These are phyloP conservation scores for Bipolaris sorokiniana DNA, from an alignment of 2,329 filamentous ascomycete species.

Conservation along the genomic window DNA sequence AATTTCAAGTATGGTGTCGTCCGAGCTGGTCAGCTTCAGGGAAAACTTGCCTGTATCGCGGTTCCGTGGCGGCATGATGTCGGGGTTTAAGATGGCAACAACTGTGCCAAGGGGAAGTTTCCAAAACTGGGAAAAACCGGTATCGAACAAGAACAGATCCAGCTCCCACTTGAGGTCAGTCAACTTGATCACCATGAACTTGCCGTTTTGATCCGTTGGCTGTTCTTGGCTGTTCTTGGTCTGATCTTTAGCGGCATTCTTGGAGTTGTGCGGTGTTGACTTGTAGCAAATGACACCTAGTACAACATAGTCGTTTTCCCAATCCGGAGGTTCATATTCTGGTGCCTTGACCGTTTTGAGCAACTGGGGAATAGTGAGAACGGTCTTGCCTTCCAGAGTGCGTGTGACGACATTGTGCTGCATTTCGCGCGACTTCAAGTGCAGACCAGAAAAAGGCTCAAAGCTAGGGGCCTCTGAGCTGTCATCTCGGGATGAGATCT, in stretches of 20 bases:
- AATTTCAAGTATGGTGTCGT: constrained; percentile 88
- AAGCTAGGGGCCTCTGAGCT: constrained; percentile 62
- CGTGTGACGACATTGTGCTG: constrained; percentile 81
- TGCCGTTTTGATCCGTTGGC: constrained; percentile 67
- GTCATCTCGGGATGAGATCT: constrained; percentile 40
- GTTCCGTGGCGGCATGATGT: constrained; percentile 84
- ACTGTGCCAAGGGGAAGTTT: constrained; percentile 91
- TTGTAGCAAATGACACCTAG: constrained; percentile 89
- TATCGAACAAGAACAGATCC: constrained; percentile 89
- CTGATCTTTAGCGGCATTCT: constrained; percentile 54
- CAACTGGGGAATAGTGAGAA: constrained; percentile 79
- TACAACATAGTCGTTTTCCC: constrained; percentile 88
- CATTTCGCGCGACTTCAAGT: constrained; percentile 81
- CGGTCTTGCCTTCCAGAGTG: constrained; percentile 77
- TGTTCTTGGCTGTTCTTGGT: constrained; percentile 51
- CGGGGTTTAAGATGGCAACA: constrained; percentile 89
- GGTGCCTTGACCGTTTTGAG: constrained; percentile 82
- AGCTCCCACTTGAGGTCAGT: constrained; percentile 90
- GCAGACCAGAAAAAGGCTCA: constrained; percentile 84
- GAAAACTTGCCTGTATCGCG: constrained; percentile 84
- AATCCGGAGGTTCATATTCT: constrained; percentile 77
- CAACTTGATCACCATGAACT: constrained; percentile 91
- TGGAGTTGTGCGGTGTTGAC: constrained; percentile 74
- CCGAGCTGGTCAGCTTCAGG: constrained; percentile 81
- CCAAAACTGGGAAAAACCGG: constrained; percentile 91